A percentile compares a stretch with the other conserved stretches of the same genome.
These are phyloP conservation scores for Sutorius australiensis DNA, from an alignment of 768 basidiomycete genomes.

Conservation along the genomic window DNA sequence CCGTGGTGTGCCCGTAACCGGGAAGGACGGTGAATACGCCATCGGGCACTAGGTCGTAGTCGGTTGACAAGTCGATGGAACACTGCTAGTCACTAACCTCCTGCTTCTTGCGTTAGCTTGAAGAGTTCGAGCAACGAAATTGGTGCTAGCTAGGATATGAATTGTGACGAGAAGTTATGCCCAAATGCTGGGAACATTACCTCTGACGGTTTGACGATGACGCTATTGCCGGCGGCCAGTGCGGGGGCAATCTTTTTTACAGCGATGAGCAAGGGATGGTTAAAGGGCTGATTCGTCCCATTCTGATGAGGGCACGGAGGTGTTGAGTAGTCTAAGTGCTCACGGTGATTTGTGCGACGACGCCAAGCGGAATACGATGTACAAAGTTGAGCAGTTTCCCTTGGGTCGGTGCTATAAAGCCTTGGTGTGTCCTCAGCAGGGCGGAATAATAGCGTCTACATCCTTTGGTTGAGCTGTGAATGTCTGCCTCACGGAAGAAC, in stretches of 20 bases:
- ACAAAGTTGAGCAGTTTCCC: constrained; percentile 79
- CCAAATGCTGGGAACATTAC: constrained; percentile 27
- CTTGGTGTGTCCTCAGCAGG: constrained; percentile 64
- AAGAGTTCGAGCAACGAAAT: constrained; percentile 77
- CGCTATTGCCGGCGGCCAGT: constrained; percentile 78
- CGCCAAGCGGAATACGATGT: constrained; percentile 74
- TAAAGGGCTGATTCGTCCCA: constrained; percentile 59
- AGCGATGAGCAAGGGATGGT: constrained; percentile 85
- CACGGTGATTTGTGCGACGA: constrained; percentile 87
- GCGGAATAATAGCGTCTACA: constrained; percentile 75
- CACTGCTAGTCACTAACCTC: constrained; percentile 43
- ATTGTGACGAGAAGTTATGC: background rate
- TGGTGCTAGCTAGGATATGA: constrained; percentile 57
- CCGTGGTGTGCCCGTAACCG: constrained; percentile 64
- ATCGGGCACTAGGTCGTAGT: constrained; percentile 54
- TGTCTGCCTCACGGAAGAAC: background rate
- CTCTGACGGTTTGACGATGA: constrained; percentile 82
- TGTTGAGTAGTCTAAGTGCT: constrained; percentile 13
- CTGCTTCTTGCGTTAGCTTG: constrained; percentile 57
- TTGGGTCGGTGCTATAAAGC: constrained; percentile 71
- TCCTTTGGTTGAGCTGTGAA: constrained; percentile 1
- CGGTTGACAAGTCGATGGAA: background rate
- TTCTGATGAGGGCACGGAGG: background rate
- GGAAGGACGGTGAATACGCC: constrained; percentile 73
- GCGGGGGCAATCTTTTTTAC: constrained; percentile 87